Conservation (phyloP, 2,329 filamentous ascomycete genomes). For the Ophiocordyceps camponoti-saundersi region DNA sequence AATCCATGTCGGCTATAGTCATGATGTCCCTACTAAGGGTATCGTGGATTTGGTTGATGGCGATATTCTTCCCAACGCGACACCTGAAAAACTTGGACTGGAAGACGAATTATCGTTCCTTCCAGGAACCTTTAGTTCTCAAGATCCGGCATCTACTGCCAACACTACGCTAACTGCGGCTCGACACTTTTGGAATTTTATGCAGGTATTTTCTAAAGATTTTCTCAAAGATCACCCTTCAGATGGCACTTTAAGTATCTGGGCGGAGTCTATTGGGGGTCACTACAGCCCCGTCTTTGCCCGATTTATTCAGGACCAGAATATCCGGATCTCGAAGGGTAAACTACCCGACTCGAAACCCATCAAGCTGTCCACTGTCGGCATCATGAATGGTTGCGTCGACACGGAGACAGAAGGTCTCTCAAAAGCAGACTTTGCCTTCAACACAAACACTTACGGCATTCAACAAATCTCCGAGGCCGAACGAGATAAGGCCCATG, state of each 20-base stretch:
- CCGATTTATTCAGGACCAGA: slow-evolving; percentile 43
- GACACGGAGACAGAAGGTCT: slow-evolving; percentile 44
- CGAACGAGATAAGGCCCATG: slow-evolving; percentile 8
- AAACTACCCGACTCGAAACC: slow-evolving; percentile 12
- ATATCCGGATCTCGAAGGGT: slow-evolving; percentile 24
- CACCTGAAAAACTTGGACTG: slow-evolving; percentile 18
- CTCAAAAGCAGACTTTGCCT: slow-evolving; percentile 36
- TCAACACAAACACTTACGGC: slow-evolving; percentile 42
- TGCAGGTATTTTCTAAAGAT: not conserved
- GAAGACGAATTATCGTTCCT: slow-evolving; percentile 10
- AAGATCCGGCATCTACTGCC: slow-evolving; percentile 10
- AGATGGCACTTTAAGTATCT: slow-evolving; percentile 42
- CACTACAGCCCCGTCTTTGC: slow-evolving; percentile 52
- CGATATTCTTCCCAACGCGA: slow-evolving; percentile 20
- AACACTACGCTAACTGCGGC: slow-evolving; percentile 39
- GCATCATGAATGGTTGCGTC: slow-evolving; percentile 54
- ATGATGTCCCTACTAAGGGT: slow-evolving; percentile 45
- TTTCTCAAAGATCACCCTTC: slow-evolving; percentile 36
- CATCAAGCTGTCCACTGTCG: slow-evolving; percentile 38
- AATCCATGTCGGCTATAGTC: slow-evolving; percentile 50
- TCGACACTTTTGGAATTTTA: slow-evolving; percentile 27
- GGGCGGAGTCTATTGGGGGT: slow-evolving; percentile 53
- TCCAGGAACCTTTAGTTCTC: slow-evolving; percentile 16
- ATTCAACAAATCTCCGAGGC: slow-evolving; percentile 38
- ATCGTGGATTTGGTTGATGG: slow-evolving; percentile 31